Evolutionary conservation across 768 basidiomycete genomes (phyloP).

Genomic region (Termitomyces sp.): DNA sequence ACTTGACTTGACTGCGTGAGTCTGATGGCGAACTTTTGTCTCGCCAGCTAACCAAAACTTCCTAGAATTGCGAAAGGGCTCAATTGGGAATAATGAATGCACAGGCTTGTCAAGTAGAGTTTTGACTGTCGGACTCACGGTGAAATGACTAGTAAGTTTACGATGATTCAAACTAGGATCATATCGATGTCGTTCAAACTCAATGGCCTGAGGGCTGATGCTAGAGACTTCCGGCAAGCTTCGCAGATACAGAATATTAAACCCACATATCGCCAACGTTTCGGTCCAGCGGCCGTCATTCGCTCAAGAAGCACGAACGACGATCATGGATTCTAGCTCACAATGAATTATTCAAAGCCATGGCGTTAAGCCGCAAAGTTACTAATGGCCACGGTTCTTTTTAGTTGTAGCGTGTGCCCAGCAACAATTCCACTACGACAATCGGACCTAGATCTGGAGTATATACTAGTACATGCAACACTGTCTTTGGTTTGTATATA

Average conservation of each 20-base stretch:
- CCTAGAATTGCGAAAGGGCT: neutral
- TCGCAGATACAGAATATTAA: neutral
- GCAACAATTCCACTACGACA: neutral
- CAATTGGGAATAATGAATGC: neutral
- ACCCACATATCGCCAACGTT: neutral
- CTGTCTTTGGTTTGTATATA: neutral
- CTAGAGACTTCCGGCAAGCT: neutral
- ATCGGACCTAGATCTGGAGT: neutral
- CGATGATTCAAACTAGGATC: neutral
- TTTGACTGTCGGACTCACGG: neutral
- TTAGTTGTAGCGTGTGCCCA: neutral
- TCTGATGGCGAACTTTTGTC: neutral
- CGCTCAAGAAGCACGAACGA: neutral
- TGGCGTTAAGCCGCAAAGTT: neutral
- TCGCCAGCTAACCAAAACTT: neutral
- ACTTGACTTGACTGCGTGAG: neutral
- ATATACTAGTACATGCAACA: neutral
- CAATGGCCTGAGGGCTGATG: neutral
- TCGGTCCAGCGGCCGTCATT: neutral
- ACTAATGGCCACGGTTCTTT: neutral
- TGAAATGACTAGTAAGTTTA: neutral
- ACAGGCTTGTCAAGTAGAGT: neutral
- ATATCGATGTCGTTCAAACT: conserved; percentile 2
- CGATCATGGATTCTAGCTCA: neutral
- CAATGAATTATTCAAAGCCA: neutral